A percentile compares a stretch with the other conserved stretches of the same genome.
Conservation (phyloP, 2,329 filamentous ascomycete species). For the Phyllosticta citriasiana region DNA sequence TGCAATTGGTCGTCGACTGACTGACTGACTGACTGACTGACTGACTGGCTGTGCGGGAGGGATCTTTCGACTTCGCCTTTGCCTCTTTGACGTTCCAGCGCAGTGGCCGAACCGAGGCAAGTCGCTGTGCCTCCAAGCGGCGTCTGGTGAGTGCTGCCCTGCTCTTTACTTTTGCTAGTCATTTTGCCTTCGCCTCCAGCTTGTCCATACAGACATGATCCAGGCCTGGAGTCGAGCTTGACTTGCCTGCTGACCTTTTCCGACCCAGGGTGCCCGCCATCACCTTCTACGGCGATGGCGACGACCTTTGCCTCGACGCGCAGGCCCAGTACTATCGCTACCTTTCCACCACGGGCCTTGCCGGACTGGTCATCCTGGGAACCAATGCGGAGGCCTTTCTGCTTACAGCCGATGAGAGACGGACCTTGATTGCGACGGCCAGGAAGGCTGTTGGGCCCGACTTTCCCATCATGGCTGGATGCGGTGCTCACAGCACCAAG, state of each 20-base stretch:
- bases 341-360: conserved; percentile 32
- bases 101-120: conserved; percentile 1
- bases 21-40: neutral
- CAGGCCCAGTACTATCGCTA: conserved; percentile 37
- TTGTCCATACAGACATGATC: neutral
- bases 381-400: conserved; percentile 39
- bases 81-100: neutral
- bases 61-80: neutral
- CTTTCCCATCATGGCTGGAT: conserved; percentile 36
- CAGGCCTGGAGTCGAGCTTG: neutral
- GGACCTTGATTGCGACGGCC: conserved; percentile 28
- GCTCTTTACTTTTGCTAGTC: neutral
- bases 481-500: conserved; percentile 33
- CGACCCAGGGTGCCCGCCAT: conserved; percentile 26
- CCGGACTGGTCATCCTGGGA: conserved; percentile 37
- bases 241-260: neutral
- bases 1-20: neutral
- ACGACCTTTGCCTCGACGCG: conserved; percentile 31
- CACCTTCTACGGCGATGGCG: conserved; percentile 34
- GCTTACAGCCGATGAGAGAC: conserved; percentile 35
- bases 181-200: neutral
- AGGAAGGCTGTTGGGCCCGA: conserved; percentile 32
- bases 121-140: conserved; percentile 7
- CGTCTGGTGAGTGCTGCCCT: conserved; percentile 6
- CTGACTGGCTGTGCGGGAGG: neutral